Conservation (phyloP, 2,329 filamentous ascomycete genomes). For the Emergomyces pasteurianus region DNA sequence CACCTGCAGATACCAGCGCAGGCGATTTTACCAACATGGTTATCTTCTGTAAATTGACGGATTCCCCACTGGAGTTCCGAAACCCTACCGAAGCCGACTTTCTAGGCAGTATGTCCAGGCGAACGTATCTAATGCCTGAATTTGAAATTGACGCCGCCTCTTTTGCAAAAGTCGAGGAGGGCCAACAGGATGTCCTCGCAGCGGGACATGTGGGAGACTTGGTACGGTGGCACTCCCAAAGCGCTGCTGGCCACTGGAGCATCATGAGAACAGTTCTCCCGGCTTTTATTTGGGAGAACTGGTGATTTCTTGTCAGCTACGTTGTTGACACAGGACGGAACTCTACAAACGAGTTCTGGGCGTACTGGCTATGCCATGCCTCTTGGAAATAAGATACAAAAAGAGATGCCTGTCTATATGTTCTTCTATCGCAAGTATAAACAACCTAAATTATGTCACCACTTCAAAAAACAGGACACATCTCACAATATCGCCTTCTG, state of each 20-base stretch:
- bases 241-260: conserved; percentile 75
- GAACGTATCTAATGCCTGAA: conserved; percentile 58
- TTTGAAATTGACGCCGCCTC: conserved; percentile 49
- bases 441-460: not conserved
- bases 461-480: not conserved
- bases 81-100: conserved; percentile 52
- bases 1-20: conserved; percentile 37
- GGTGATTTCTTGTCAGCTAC: conserved; percentile 40
- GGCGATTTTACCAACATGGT: conserved; percentile 91
- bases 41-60: conserved; percentile 72
- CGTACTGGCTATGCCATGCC: conserved; percentile 1
- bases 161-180: conserved; percentile 32
- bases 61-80: conserved; percentile 51
- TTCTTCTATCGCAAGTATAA: conserved; percentile 1
- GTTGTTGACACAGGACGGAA: not conserved
- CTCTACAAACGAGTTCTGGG: not conserved
- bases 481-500: conserved; percentile 10
- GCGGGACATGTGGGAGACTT: conserved; percentile 51
- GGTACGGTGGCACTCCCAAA: conserved; percentile 58
- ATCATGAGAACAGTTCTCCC: conserved; percentile 84
- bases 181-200: conserved; percentile 28
- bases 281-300: conserved; percentile 69
- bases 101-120: conserved; percentile 57
- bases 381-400: not conserved
- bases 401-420: not conserved